Evolutionary conservation across 176 grass and related monocot species (phyloP), one percentile per base, ranked within the genome.

Genomic region (Triticum timopheevii): DNA sequence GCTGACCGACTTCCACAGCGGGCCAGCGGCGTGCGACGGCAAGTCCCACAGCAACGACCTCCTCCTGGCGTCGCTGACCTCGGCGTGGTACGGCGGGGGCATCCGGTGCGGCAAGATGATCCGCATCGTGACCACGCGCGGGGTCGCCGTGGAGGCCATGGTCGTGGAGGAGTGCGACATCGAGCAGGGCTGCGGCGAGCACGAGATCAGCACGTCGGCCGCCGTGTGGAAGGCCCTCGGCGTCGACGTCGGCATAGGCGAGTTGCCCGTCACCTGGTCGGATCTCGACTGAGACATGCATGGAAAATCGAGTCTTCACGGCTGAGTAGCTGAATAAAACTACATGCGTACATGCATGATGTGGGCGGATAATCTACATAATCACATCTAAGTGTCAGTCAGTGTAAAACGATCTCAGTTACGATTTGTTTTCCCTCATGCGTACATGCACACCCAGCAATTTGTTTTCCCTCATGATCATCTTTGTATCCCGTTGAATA

Each of bases 191-290:
- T 91, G 89, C 76, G 7, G 38, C 19, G 3, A 36, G 81, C 76
- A 77, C 77, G 65, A 88, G 70, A 86, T 88, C 5, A 86, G 88
- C 69, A 71, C 85, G 13, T 84, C 89, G 4, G 36, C 40, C 0
- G 89, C 85, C 8, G 89, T 91, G 5, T 91, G 89, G 89, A 44
- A 61, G 35, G 81, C 81, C 5, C 80, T 91, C 31, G 85, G 89
- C 1, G 65, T 91, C 52, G 58, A 91, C 58, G 38, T 68, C 10
- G 2, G 47, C 82, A 4, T 39, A 19, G 89, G 85, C 66, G 36
- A 58, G 80, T 54, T 49, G 0, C 31, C 0, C 34, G 47, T 91
- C 69, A 85, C 81, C 4, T 88, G 85, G 89, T 88, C 89, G 36
- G 89, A 90, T 44, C 69, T 30, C 3, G 63, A 69, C 22, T 59